These are phyloP conservation scores for Rubroshorea leprosula DNA, from an alignment of 345 rosid genomes.

Conservation along the genomic window DNA sequence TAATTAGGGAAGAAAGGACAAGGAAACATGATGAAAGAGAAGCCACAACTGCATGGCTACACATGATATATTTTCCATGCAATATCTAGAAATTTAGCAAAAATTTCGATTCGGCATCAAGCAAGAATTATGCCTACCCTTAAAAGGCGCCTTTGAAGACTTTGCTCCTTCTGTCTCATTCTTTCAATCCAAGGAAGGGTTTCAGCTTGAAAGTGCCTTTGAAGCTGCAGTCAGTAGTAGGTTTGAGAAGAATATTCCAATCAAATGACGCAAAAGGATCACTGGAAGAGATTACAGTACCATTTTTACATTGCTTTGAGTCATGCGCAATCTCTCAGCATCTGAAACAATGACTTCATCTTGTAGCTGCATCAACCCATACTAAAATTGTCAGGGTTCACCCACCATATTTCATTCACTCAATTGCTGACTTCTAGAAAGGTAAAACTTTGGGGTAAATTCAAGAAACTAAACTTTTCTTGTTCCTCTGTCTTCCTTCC, in stretches of 20 bases:
- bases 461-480: not conserved
- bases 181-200: constrained; percentile 86
- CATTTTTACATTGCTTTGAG: constrained; percentile 91
- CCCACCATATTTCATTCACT: not conserved
- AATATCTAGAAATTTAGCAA: not conserved
- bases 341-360: constrained; percentile 76
- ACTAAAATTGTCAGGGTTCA: constrained; percentile 14
- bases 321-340: constrained; percentile 80
- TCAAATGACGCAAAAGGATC: constrained; percentile 3
- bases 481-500: no score
- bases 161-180: constrained; percentile 87
- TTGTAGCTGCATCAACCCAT: constrained; percentile 49
- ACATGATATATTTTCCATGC: not conserved
- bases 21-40: not conserved
- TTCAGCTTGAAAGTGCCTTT: constrained; percentile 95
- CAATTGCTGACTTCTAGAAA: not conserved
- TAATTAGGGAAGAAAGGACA: not conserved
- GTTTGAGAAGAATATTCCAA: constrained; percentile 17
- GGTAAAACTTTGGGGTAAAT: not conserved
- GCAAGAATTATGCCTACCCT: constrained; percentile 43
- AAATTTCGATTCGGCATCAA: not conserved
- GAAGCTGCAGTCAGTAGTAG: constrained; percentile 53
- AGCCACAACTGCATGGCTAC: not conserved
- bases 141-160: constrained; percentile 88
- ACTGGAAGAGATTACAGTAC: constrained; percentile 26